These are phyloP conservation scores for Psophocarpus tetragonolobus DNA, from an alignment of 306 rosid genomes.

Conservation along the genomic window DNA sequence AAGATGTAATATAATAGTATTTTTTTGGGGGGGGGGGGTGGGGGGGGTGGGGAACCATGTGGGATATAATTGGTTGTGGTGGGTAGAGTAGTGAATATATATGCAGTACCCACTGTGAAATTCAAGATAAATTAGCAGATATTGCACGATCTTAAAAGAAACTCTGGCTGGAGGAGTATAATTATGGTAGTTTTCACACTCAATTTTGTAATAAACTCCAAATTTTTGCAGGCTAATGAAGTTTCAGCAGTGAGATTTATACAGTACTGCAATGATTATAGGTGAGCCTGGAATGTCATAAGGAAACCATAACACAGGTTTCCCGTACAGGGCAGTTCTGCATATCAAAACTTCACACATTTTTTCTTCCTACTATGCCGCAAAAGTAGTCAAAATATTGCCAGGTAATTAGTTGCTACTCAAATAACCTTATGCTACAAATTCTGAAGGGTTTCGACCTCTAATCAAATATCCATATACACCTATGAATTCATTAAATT, in stretches of 20 bases:
- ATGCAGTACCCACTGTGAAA: not conserved
- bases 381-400: not conserved
- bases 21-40: too few species aligned
- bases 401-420: slow-evolving; percentile 14
- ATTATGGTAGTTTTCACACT: not conserved
- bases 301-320: not conserved
- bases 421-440: slow-evolving; percentile 19
- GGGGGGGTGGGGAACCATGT: too few species aligned
- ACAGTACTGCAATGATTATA: not conserved
- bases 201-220: not conserved
- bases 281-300: not conserved
- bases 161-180: not conserved
- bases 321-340: not conserved
- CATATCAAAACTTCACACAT: not conserved
- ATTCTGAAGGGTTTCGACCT: not conserved
- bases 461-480: not conserved
- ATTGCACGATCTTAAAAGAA: not conserved
- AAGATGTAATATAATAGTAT: not conserved
- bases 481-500: not conserved
- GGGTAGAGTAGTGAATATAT: not conserved
- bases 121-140: not conserved
- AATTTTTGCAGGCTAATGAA: not conserved
- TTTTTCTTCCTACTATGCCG: not conserved
- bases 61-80: not conserved
- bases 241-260: not conserved